These are phyloP conservation scores for Suillus clintonianus DNA, from an alignment of 768 basidiomycete genomes.

Conservation along the genomic window DNA sequence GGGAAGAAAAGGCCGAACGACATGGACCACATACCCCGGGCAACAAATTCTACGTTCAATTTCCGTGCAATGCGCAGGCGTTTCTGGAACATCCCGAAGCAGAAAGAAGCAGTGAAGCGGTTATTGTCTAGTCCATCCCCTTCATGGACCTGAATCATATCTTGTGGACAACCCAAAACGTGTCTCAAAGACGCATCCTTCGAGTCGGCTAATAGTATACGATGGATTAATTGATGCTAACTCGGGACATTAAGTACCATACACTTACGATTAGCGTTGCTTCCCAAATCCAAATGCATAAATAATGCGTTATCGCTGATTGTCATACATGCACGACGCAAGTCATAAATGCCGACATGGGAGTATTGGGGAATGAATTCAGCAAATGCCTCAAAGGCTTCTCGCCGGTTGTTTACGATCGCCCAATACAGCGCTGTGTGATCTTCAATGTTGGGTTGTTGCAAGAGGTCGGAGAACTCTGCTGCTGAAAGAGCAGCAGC, in stretches of 20 bases:
- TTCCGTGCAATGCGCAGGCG: conserved; percentile 57
- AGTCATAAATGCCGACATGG: conserved; percentile 47
- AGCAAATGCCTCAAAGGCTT: conserved; percentile 33
- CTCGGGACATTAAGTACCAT: not conserved
- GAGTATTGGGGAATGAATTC: conserved; percentile 47
- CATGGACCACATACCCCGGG: conserved; percentile 30
- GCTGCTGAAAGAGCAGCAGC: conserved; percentile 54
- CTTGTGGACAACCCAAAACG: conserved; percentile 38
- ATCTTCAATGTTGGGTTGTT: not conserved
- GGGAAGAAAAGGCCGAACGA: not conserved
- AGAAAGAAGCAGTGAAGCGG: conserved; percentile 50
- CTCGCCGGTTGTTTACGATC: conserved; percentile 22
- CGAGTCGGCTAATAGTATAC: not conserved
- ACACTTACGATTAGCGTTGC: not conserved
- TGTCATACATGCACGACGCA: conserved; percentile 58
- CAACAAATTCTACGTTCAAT: conserved; percentile 60
- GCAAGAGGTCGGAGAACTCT: conserved; percentile 17
- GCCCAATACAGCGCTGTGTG: conserved; percentile 1
- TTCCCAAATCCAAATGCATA: not conserved
- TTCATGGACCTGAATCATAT: conserved; percentile 53
- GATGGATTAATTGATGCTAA: not conserved
- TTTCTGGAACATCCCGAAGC: conserved; percentile 57
- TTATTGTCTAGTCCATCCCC: conserved; percentile 40
- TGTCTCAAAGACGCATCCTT: conserved; percentile 40
- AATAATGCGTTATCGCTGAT: conserved; percentile 2